Percentiles rank a stretch among this genome's conserved stretches.
phyloP scores from a whole-genome alignment of 2,329 filamentous ascomycete species.

The Cercospora sp. region DNA sequence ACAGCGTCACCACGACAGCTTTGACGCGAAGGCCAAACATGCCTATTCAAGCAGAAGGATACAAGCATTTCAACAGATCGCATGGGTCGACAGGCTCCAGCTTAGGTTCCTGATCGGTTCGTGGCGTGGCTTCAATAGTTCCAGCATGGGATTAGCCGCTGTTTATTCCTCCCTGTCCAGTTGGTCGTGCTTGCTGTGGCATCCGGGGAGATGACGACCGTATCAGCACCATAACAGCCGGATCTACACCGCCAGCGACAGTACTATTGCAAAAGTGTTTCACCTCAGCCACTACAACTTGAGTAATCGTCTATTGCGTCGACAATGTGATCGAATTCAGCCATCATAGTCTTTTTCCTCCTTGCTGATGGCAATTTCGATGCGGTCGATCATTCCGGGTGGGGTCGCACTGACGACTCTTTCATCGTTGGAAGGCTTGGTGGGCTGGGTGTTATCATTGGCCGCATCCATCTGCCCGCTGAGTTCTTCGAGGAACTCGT shows the following conservation, averaged over 20 bases:
- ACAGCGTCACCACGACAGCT: neutral
- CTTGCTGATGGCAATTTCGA: slow-evolving; percentile 21
- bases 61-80: neutral
- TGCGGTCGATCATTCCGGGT: slow-evolving; percentile 13
- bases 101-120: neutral
- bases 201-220: neutral
- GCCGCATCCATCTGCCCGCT: slow-evolving; percentile 35
- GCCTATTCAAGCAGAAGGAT: neutral
- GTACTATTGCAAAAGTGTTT: neutral
- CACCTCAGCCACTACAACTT: neutral
- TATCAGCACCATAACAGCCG: neutral
- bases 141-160: neutral
- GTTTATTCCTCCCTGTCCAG: neutral
- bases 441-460: neutral
- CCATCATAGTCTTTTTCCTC: slow-evolving; percentile 6
- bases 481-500: slow-evolving; percentile 68
- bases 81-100: neutral
- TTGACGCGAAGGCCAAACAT: neutral
- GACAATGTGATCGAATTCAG: neutral
- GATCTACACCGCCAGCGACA: neutral
- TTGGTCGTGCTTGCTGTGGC: neutral
- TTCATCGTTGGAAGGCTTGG: neutral
- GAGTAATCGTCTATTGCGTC: neutral
- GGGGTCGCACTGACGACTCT: neutral
- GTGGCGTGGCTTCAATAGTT: neutral